Conservation (phyloP, 768 basidiomycete species). For the Lactarius pseudohatsudake region DNA sequence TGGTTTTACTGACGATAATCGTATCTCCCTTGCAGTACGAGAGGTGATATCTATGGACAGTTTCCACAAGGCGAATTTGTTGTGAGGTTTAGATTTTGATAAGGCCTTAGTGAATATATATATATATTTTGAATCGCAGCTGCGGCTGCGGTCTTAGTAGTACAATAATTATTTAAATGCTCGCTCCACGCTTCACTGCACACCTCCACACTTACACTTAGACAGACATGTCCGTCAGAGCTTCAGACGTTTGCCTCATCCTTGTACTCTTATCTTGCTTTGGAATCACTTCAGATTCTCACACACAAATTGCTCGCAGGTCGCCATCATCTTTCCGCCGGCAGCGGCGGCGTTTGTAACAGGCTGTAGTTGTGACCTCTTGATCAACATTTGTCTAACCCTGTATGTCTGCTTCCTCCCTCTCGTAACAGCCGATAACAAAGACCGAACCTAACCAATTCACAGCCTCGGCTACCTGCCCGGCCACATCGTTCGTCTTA, state of each 20-base stretch:
- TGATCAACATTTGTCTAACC: constrained; percentile 81
- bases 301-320: constrained; percentile 40
- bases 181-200: neutral
- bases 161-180: constrained; percentile 4
- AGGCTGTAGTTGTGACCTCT: constrained; percentile 83
- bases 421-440: neutral
- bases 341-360: constrained; percentile 75
- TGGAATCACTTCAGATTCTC: neutral
- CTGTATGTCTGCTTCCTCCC: constrained; percentile 47
- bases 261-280: constrained; percentile 46
- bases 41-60: constrained; percentile 32
- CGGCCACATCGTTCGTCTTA: constrained; percentile 49
- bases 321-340: constrained; percentile 79
- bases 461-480: constrained; percentile 75
- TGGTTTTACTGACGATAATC: constrained; percentile 10
- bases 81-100: constrained; percentile 23
- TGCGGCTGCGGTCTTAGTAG: neutral
- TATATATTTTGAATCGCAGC: neutral
- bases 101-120: constrained; percentile 1
- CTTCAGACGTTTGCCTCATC: constrained; percentile 78
- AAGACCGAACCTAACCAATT: constrained; percentile 14
- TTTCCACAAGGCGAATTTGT: constrained; percentile 31
- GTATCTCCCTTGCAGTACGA: constrained; percentile 29
- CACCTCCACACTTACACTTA: neutral
- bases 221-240: constrained; percentile 44